These are phyloP conservation scores for Oryza glumipatula DNA, from an alignment of 176 grass and related monocot species.

Conservation along the genomic window DNA sequence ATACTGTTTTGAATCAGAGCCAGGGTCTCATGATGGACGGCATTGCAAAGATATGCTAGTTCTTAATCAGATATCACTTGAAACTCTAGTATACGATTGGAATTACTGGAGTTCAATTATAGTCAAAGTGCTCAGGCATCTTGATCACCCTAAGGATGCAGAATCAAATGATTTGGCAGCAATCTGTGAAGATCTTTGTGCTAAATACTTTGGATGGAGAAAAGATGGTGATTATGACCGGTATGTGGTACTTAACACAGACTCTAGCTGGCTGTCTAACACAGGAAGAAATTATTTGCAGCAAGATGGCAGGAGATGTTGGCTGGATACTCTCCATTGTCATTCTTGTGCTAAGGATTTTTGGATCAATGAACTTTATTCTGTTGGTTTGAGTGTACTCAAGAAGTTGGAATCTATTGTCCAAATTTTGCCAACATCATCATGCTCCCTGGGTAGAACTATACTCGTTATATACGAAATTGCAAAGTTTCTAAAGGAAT, in stretches of 20 bases:
- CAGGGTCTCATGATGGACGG: slow-evolving; percentile 22
- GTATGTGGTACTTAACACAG: slow-evolving; percentile 55
- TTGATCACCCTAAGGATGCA: background rate
- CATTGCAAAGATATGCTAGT: slow-evolving; percentile 41
- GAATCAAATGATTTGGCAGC: slow-evolving; percentile 27
- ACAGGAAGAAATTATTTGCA: slow-evolving; percentile 37
- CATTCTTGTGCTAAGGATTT: slow-evolving; percentile 51
- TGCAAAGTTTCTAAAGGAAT: slow-evolving; percentile 49
- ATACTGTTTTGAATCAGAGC: slow-evolving; percentile 43
- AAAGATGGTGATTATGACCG: slow-evolving; percentile 21
- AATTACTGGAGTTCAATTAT: slow-evolving; percentile 53
- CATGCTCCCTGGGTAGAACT: slow-evolving; percentile 33
- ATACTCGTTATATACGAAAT: slow-evolving; percentile 44
- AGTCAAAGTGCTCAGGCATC: slow-evolving; percentile 35
- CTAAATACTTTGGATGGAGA: slow-evolving; percentile 70
- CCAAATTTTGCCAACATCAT: slow-evolving; percentile 17
- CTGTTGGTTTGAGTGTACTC: slow-evolving; percentile 59
- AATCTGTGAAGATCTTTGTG: slow-evolving; percentile 57
- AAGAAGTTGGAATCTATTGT: slow-evolving; percentile 54
- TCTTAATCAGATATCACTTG: slow-evolving; percentile 37
- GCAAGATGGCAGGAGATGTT: slow-evolving; percentile 33
- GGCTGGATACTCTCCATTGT: slow-evolving; percentile 37
- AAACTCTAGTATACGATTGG: slow-evolving; percentile 61
- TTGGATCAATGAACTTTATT: slow-evolving; percentile 55
- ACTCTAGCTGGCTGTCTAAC: slow-evolving; percentile 59